Evolutionary conservation across 805 yeast genomes (phyloP), one percentile per base, ranked within the genome.

Genomic region (Pichia heedii): DNA sequence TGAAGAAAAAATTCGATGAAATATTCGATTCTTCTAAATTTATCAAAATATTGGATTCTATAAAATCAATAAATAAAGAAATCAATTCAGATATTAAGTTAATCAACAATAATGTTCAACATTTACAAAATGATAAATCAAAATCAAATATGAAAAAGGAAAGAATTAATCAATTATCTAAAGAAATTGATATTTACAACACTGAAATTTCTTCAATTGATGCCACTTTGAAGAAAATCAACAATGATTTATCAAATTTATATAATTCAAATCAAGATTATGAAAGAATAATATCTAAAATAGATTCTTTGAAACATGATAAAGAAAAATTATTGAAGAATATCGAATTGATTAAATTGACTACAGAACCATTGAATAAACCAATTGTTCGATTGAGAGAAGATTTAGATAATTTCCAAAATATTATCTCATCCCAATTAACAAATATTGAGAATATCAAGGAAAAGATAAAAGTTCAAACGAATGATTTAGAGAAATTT

Each of bases 21-120:
- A 90, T 93, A 9, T 93, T 93, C 56, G 97, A 93, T 62, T 96
- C 97, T 0, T 76, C 87, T 52, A 88, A 86, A 60, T 94, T 84
- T 56, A 87, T 96, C 1, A 90, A 86, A 57, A 95, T 93, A 0
- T 67, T 93, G 32, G 96, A 89, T 46, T 77, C 76, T 42, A 69
- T 93, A 54, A 89, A 88, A 56, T 61, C 60, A 1, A 75, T 88
- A 35, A 76, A 84, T 42, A 90, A 89, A 54, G 94, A 86, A 36
- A 76, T 86, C 74, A 67, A 78, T 11, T 67, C 71, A 2, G 95
- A 88, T 46, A 81, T 86, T 32, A 84, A 81, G 54, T 61, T 90
- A 10, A 68, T 88, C 38, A 80, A 83, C 50, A 87, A 84, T 54
- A 78, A 84, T 18, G 95, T 86, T 0, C 78, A 78, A 41, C 94